Conservation (phyloP, 2,329 filamentous ascomycete species). For the Parastagonospora nodorum region DNA sequence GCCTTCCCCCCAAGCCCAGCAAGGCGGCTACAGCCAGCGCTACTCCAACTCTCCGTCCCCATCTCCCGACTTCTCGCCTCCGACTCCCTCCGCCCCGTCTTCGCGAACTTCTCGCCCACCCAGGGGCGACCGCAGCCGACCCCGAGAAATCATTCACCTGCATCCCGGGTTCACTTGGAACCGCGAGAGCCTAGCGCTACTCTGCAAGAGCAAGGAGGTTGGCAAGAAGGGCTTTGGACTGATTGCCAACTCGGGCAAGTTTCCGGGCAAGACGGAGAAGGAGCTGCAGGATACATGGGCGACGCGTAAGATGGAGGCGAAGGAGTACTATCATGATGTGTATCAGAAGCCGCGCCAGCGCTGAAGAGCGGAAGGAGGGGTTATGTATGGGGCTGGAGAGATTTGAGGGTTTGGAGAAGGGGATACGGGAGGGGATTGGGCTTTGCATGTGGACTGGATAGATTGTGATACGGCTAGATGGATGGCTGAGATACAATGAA, state of each 20-base stretch:
- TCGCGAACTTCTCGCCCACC: neutral
- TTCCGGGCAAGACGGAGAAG: constrained; percentile 1
- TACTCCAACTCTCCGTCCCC: no score
- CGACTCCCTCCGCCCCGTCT: no score
- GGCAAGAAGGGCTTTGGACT: constrained; percentile 1
- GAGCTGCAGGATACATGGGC: neutral
- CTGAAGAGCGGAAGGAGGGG: neutral
- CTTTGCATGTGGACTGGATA: neutral
- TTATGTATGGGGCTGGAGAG: neutral
- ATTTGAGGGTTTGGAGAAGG: neutral
- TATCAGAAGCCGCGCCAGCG: neutral
- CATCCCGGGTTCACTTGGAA: constrained; percentile 1
- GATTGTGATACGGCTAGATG: no score
- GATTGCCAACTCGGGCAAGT: neutral
- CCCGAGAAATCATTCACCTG: neutral
- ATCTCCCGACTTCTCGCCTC: no score
- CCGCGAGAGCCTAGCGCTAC: neutral
- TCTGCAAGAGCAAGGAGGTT: neutral
- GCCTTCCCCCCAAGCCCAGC: no score
- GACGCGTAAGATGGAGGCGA: neutral
- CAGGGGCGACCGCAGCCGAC: neutral
- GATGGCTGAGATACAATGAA: no score
- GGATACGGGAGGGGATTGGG: neutral
- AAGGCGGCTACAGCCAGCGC: no score
- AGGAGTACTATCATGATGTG: neutral